Percentiles rank a stretch among this genome's conserved stretches.
These are phyloP conservation scores for Yarrowia bubula DNA, from an alignment of 805 yeast genomes.

Conservation along the genomic window DNA sequence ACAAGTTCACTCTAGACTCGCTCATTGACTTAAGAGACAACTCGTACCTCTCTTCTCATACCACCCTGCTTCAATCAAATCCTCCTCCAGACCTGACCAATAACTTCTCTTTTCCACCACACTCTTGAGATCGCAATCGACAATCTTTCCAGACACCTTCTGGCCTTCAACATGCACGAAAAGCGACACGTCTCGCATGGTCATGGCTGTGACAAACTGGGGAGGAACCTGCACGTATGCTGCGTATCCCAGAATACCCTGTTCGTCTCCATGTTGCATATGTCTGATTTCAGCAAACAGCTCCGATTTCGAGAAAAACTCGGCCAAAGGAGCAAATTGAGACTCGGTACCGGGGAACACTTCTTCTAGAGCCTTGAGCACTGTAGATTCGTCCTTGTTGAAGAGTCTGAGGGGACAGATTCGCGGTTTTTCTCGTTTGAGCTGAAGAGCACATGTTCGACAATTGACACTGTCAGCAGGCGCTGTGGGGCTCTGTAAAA, in stretches of 20 bases:
- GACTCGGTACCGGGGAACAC: neutral
- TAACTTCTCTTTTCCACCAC: neutral
- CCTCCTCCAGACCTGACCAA: conserved; percentile 4
- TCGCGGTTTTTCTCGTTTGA: conserved; percentile 38
- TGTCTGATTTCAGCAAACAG: conserved; percentile 3
- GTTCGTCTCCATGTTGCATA: conserved; percentile 7
- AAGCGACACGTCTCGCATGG: conserved; percentile 18
- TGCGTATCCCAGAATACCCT: conserved; percentile 14
- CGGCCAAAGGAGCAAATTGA: conserved; percentile 6
- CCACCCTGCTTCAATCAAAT: neutral
- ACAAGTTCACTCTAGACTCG: too few species aligned
- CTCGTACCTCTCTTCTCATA: neutral
- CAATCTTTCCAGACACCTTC: neutral
- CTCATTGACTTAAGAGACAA: neutral
- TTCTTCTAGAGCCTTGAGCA: neutral
- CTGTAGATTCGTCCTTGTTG: neutral
- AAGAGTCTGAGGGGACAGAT: conserved; percentile 32
- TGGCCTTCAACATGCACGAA: neutral
- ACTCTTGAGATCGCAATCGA: conserved; percentile 4
- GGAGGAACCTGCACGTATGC: conserved; percentile 2
- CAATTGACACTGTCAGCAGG: conserved; percentile 45
- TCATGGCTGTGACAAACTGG: conserved; percentile 9
- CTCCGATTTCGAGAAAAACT: neutral
- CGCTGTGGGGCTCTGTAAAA: conserved; percentile 46
- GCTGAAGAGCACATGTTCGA: conserved; percentile 57